Conservation (phyloP, 495 filamentous ascomycete species). For the Trichodelitschia bisporula region DNA sequence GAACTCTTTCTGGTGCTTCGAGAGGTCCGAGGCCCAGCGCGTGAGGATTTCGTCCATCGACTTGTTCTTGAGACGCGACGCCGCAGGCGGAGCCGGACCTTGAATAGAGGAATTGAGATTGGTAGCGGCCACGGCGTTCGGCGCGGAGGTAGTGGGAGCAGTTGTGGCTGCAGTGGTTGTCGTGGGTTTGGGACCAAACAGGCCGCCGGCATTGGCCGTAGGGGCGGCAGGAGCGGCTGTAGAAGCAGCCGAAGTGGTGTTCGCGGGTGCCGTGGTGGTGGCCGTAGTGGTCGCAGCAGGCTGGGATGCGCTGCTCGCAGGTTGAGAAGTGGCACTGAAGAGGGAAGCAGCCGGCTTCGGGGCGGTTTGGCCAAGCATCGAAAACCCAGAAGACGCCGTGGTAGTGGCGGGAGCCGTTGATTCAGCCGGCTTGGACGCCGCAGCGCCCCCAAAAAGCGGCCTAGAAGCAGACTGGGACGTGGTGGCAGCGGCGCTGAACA, state of each 20-base stretch:
- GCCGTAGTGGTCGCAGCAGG: neutral
- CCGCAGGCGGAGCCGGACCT: conserved; percentile 48
- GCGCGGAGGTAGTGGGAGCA: conserved; percentile 2
- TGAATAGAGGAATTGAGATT: conserved; percentile 44
- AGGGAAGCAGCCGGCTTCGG: too few relatives aligned
- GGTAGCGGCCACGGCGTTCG: conserved; percentile 1
- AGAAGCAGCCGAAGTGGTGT: conserved; percentile 2
- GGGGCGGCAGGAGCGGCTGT: neutral
- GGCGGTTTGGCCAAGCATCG: too few relatives aligned
- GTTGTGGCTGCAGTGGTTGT: neutral
- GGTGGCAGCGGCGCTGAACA: neutral
- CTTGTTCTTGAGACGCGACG: conserved; percentile 86
- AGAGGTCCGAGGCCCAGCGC: conserved; percentile 85
- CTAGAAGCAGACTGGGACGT: neutral
- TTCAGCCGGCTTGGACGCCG: neutral
- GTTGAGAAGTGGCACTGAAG: neutral
- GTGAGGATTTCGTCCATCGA: conserved; percentile 99
- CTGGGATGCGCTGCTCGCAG: neutral
- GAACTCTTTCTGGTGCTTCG: conserved; percentile 91
- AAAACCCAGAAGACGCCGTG: too few relatives aligned
- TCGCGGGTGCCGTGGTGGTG: conserved; percentile 4
- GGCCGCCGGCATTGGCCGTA: neutral
- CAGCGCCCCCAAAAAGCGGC: neutral
- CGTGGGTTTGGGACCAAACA: conserved; percentile 1
- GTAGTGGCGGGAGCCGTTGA: neutral